Evolutionary conservation across 306 rosid species (phyloP), one percentile per base, ranked within the genome.

Genomic region (Begonia masoniana): DNA sequence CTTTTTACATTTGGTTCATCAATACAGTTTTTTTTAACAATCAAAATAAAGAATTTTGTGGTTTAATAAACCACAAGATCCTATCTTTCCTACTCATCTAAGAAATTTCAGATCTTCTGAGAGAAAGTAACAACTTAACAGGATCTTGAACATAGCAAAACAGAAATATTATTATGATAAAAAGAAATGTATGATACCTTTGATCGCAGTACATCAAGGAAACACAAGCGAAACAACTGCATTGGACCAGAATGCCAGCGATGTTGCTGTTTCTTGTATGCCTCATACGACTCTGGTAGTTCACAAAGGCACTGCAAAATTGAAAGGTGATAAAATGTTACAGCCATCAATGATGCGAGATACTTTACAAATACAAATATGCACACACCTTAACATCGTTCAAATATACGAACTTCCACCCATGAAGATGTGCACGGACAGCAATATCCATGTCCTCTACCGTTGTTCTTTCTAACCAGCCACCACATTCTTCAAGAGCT

Each of bases 241-340:
- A 91, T 91, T 43, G 99, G 99, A 61, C 99, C 99, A 4, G 99
- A 91, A 91, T 91, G 99, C 99, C 99, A 91, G 48, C 94, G 96
- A 60, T 91, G 92, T 57, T 91, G 99, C 75, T 91, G 99, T 65
- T 91, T 86, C 69, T 85, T 91, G 76, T 91, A 86, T 15, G 99
- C 99, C 61, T 84, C 96, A 14, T 83, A 91, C 63, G 99, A 83
- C 83, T 91, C 99, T 10, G 96, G 99, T 69, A 91, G 99, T 67
- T 91, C 96, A 75, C 99, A 91, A 59, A 86, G 96, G 79, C 99
- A 85, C 99, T 91, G 82, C 66, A 68, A 73, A 68, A 54, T 51
- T 47, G 62, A 45, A 62, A 36, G 52, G 61, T 74, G 51, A 64
- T 72, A 64, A 72, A 71, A 66, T 26, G 53, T n/a, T 16, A 5